Evolutionary conservation across 805 yeast genomes (phyloP).

Genomic region (Candida nitratophila): DNA sequence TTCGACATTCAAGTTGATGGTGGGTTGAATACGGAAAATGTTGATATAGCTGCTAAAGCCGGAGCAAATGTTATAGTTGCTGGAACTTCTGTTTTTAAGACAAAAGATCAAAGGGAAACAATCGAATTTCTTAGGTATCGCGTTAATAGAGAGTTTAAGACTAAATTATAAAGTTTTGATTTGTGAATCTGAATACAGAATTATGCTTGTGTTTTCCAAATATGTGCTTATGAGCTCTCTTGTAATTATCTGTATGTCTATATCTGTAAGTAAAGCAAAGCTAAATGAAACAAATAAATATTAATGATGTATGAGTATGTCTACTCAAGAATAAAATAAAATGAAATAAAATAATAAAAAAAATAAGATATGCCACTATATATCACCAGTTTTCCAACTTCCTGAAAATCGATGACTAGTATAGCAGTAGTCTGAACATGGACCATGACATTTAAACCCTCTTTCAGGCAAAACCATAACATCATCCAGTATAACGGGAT

Average conservation of each 20-base stretch:
- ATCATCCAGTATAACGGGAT: conserved; percentile 13
- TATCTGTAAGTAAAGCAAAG: too few relatives aligned
- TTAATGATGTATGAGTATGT: too few relatives aligned
- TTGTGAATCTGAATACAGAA: too few relatives aligned
- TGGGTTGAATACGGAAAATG: conserved; percentile 82
- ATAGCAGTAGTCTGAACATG: background rate
- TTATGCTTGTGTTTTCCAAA: too few relatives aligned
- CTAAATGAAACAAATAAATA: too few relatives aligned
- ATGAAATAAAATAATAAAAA: too few relatives aligned
- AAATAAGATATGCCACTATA: background rate
- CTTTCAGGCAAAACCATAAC: conserved; percentile 9
- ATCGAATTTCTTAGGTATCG: conserved; percentile 59
- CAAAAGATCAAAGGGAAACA: conserved; percentile 69
- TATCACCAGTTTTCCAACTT: background rate
- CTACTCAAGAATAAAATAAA: too few relatives aligned
- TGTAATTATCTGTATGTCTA: too few relatives aligned
- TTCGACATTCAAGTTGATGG: conserved; percentile 95
- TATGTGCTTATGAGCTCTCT: too few relatives aligned
- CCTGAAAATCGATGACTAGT: background rate
- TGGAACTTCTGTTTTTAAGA: conserved; percentile 90
- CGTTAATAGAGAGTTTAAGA: conserved; percentile 30
- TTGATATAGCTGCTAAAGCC: conserved; percentile 82
- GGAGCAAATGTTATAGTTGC: conserved; percentile 99
- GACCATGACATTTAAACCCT: conserved; percentile 6
- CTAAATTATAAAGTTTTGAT: too few relatives aligned